Base-by-base conservation (phyloP, 2,329 filamentous ascomycete species). In the Sclerotinia borealis region DNA sequence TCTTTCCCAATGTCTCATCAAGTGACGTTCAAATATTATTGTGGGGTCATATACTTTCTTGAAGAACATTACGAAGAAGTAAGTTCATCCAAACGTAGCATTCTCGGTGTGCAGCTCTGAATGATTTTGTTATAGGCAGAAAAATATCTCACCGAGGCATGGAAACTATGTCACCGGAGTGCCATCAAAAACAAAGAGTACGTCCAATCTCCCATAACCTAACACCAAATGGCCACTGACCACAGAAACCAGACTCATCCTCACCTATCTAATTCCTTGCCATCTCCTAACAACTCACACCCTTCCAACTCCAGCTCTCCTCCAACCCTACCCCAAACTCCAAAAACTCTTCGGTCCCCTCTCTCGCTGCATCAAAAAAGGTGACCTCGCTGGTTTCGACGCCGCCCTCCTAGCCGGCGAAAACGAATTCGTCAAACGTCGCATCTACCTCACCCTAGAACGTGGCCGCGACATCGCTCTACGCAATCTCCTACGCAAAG, bases 21-120 rank as follows among this genome's bases (percentile, higher is more conserved):
- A 67, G 93, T 97, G 47, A 97, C 93, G 0, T 99, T 96, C 79
- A 93, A 92, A 73, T 99, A 97, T 77, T 98, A 97, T 74, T 86
- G 93, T 68, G 95, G 95, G 13, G 91, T 99, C 6, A 84, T 99
- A n/a, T 84, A 87, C 64, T 99, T 99, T 74, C 77, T 99, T 6
- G 93, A 98, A 67, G 96, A 99, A 74, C 92, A 97, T 73, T 99
- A 99, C 72, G 79, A 83, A 2, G 84, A 90, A 78, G 90, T 91
- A 72, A 49, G 77, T 65, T n/a, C 27, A 36, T 43, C n/a, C 25
- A 22, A 19, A 4, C n/a, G 27, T 1, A 63, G 45, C 45, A 31
- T 34, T 31, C 36, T 61, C 4, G n/a, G 29, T 25, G 2, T 61
- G 3, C 6, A 19, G 27, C 61, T 47, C 54, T 66, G 39, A 65